A percentile compares a stretch with the other conserved stretches of the same genome.
Conservation (phyloP, 176 grass and related monocot species). For the Chrysopogon serrulatus region DNA sequence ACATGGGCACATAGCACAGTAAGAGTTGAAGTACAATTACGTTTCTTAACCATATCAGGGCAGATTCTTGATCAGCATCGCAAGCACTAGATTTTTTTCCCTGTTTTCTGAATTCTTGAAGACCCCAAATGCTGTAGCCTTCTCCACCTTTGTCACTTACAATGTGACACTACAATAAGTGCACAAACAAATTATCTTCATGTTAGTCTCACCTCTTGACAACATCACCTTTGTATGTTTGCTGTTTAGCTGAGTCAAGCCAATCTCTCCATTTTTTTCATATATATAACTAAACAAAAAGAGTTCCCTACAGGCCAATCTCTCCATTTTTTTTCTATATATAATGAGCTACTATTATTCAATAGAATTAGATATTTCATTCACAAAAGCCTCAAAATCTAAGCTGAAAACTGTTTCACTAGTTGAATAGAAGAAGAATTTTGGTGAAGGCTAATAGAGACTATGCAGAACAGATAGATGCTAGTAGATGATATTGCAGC, state of each 20-base stretch:
- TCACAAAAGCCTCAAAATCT: not conserved
- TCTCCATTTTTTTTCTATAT: not conserved
- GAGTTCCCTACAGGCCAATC: not conserved
- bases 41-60: too few relatives aligned
- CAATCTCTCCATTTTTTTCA: slow-evolving; percentile 2
- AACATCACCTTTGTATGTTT: slow-evolving; percentile 19
- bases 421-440: not conserved
- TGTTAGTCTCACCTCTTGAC: slow-evolving; percentile 26
- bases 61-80: too few relatives aligned
- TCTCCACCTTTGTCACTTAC: too few relatives aligned
- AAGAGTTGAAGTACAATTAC: too few relatives aligned
- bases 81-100: too few relatives aligned
- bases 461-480: not conserved
- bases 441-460: not conserved
- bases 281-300: not conserved
- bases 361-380: not conserved
- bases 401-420: slow-evolving; percentile 21
- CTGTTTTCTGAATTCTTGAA: too few relatives aligned
- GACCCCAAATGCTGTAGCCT: too few relatives aligned
- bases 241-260: slow-evolving; percentile 23
- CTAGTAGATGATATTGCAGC: not conserved
- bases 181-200: too few relatives aligned
- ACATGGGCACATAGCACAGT: too few relatives aligned
- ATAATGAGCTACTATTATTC: not conserved
- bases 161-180: too few relatives aligned